These are phyloP conservation scores for Hortaea sp. DNA, from an alignment of 2,329 filamentous ascomycete genomes.

Conservation along the genomic window DNA sequence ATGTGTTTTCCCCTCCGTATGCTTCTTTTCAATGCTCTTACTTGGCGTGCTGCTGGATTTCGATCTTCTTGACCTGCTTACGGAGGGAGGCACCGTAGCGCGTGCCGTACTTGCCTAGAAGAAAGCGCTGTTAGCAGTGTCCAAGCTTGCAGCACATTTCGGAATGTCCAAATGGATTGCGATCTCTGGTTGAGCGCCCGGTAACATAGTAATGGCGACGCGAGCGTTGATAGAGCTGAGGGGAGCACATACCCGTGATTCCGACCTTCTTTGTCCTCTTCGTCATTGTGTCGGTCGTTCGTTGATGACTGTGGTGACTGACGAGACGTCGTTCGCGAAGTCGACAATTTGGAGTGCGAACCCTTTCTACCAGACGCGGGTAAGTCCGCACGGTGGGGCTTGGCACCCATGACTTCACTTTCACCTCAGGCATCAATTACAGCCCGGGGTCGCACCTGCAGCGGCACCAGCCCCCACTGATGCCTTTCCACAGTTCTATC, in stretches of 20 bases:
- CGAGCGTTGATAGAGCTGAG: background rate
- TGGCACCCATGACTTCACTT: too few species aligned
- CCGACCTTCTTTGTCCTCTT: constrained; percentile 98
- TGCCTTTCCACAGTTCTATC: too few species aligned
- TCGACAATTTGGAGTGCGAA: background rate
- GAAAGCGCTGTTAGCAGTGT: constrained; percentile 31
- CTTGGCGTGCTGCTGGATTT: constrained; percentile 81
- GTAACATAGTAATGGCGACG: background rate
- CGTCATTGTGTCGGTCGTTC: constrained; percentile 58
- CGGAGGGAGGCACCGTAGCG: constrained; percentile 98
- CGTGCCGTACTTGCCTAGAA: constrained; percentile 70
- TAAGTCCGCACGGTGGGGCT: too few species aligned
- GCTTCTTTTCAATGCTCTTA: background rate
- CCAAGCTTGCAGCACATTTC: too few species aligned
- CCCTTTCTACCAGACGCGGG: background rate
- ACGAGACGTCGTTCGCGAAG: background rate
- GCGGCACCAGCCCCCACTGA: too few species aligned
- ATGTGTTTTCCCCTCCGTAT: background rate
- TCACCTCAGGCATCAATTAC: too few species aligned
- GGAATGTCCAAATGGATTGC: too few species aligned
- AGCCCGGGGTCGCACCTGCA: too few species aligned
- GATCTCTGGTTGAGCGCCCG: too few species aligned
- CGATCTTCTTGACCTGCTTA: constrained; percentile 99
- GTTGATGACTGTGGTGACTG: constrained; percentile 1
- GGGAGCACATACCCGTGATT: constrained; percentile 58